Evolutionary conservation across 2,329 filamentous ascomycete species (phyloP).

Genomic region (Sarocladium kiliense): DNA sequence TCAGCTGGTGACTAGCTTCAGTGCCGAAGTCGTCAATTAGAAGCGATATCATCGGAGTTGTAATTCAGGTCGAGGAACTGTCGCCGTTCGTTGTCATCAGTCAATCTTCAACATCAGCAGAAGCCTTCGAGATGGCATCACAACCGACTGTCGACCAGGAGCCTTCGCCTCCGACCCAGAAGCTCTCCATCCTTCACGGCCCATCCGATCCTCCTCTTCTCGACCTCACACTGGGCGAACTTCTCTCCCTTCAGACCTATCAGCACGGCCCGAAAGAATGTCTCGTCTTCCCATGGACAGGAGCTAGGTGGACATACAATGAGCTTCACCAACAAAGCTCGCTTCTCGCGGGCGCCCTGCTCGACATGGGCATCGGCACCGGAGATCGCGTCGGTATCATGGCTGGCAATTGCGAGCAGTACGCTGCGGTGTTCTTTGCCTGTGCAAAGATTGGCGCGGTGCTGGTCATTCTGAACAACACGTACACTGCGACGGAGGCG

Average conservation of each 20-base stretch:
- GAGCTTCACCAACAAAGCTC: conserved; percentile 58
- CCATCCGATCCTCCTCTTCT: conserved; percentile 64
- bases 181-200: conserved; percentile 59
- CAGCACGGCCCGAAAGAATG: conserved; percentile 62
- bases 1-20: background rate
- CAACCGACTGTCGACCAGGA: conserved; percentile 21
- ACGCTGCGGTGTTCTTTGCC: conserved; percentile 71
- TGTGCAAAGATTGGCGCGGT: conserved; percentile 62
- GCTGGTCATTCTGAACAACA: conserved; percentile 77
- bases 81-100: background rate
- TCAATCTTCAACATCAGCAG: background rate
- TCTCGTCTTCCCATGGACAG: conserved; percentile 71
- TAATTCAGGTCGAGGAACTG: no score
- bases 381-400: conserved; percentile 72
- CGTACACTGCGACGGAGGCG: conserved; percentile 69
- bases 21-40: no score
- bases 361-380: conserved; percentile 60
- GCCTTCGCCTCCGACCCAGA: conserved; percentile 24
- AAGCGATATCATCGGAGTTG: no score
- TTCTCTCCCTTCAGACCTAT: conserved; percentile 65
- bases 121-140: conserved; percentile 20
- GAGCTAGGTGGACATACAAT: conserved; percentile 66
- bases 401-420: conserved; percentile 77
- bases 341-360: conserved; percentile 58
- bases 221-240: conserved; percentile 66